Base-by-base conservation (phyloP, 2,329 filamentous ascomycete species). In the Ascochyta lentis region DNA sequence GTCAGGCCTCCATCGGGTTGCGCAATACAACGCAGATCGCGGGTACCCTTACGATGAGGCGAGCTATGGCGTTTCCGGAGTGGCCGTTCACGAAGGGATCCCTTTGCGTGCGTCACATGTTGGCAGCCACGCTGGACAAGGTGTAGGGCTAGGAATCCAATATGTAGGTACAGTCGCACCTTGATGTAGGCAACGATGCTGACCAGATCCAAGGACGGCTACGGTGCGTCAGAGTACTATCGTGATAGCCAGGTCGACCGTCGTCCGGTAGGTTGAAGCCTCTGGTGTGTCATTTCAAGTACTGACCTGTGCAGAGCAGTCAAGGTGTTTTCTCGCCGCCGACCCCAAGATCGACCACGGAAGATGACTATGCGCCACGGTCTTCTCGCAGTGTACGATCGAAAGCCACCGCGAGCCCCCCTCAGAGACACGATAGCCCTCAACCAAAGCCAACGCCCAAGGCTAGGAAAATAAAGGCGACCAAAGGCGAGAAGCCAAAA, bases 401-500 rank as follows among this genome's bases (percentile, higher is more conserved):
- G 29, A 62, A 64, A 19, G 63, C 59, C 27, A 53, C 64, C 13
- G 65, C 69, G 13, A 66, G 55, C 45, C 70, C 72, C 8, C 68
- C 68, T n/a, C 50, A 49, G 15, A 65, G 48, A 13, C 59, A 65
- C 24, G 59, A 56, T 31, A 73, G 66, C 39, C 63, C 66, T 22
- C 64, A 61, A 54, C 60, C 63, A 13, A 74, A 72, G 48, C 50
- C 64, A 24, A 70, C 71, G 29, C 69, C 68, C 19, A 77, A 74
- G 55, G 58, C 75, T 55, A 79, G 78, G 69, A 80, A 79, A 65
- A 66, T 77, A 50, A 80, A 77, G 67, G 75, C 72, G 31, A 70
- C 68, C 59, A 82, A 79, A 62, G 67, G 71, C 39, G 77, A 78
- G 42, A 80, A 77, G 69, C 72, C 76, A 51, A 76, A 76, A 69